Base-by-base conservation (phyloP, 179 eudicot genomes). In the Gypsophila paniculata region DNA sequence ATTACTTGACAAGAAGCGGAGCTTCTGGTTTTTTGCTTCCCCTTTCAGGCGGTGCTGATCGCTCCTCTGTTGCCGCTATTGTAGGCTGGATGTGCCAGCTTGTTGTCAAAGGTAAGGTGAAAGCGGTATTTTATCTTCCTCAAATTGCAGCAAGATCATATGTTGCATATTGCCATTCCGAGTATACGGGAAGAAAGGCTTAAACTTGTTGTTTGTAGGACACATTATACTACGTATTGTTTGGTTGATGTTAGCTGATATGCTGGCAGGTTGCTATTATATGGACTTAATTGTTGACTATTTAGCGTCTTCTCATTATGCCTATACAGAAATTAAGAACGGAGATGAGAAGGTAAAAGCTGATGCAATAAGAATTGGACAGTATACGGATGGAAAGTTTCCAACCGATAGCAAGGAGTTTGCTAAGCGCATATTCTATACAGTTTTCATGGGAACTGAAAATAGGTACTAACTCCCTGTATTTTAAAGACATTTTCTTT, bases 51-150 rank as follows among this genome's bases (percentile, higher is more conserved):
- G 99, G 99, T 48, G 99, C 97, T 73, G 99, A 94, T 88, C 91
- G 99, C 83, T 91, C 99, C 22, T 87, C 97, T 51, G 96, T 91
- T 69, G 99, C 99, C 74, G 97, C 96, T 64, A 90, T 94, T 48
- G 97, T 89, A 76, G 99, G 99, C 75, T 89, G 90, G 86, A 94
- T 94, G 99, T 91, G 99, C 81, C 99, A 91, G 82, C 94, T 91
- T 72, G 99, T 94, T 54, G 92, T 90, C 53, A 86, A 87, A 94
- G 97, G 99, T 89, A 55, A 74, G 78, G 42, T 65, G 49, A 23
- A 19, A 23, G 38, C 8, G 25, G 29, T 23, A 42, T 48, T 19
- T 48, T n/a, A 15, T 48, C 39, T 11, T 17, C 26, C n/a, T 22
- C 19, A 29, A 29, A 29, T 54, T 65, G 55, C 38, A 67, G 39